Evolutionary conservation across 164 flowering plant species (phyloP).

Genomic region (Tetrastigma voinierianum): DNA sequence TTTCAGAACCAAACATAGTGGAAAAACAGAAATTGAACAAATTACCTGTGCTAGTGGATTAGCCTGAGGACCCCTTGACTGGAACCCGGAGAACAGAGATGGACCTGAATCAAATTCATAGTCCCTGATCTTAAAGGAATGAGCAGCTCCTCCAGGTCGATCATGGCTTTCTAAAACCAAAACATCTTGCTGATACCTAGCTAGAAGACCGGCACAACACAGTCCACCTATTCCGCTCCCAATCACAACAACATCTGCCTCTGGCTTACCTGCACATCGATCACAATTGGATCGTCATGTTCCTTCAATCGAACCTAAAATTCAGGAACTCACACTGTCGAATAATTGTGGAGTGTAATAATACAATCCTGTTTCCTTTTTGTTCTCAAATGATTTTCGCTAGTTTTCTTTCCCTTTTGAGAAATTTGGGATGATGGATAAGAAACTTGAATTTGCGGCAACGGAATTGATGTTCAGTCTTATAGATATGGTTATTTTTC

Average conservation of each 20-base stretch:
- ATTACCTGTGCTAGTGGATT: constrained; percentile 92
- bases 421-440: too few species aligned
- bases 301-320: neutral
- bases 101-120: constrained; percentile 94
- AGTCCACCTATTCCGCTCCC: constrained; percentile 97
- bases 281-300: neutral
- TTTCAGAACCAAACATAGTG: neutral
- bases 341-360: too few species aligned
- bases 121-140: constrained; percentile 80
- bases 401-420: too few species aligned
- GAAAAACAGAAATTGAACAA: neutral
- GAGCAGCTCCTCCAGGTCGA: constrained; percentile 94
- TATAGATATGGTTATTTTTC: too few species aligned
- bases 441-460: too few species aligned
- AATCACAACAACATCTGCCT: constrained; percentile 90
- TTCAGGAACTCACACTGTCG: too few species aligned
- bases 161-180: constrained; percentile 92
- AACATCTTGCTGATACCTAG: constrained; percentile 83
- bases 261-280: constrained; percentile 62
- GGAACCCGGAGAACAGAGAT: constrained; percentile 91
- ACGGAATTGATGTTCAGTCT: too few species aligned
- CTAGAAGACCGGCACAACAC: constrained; percentile 80
- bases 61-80: constrained; percentile 91
- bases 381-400: too few species aligned
- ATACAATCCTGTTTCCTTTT: too few species aligned